Evolutionary conservation across 352 stramenopile genomes (phyloP).

Genomic region (Pythium plurisporium): DNA sequence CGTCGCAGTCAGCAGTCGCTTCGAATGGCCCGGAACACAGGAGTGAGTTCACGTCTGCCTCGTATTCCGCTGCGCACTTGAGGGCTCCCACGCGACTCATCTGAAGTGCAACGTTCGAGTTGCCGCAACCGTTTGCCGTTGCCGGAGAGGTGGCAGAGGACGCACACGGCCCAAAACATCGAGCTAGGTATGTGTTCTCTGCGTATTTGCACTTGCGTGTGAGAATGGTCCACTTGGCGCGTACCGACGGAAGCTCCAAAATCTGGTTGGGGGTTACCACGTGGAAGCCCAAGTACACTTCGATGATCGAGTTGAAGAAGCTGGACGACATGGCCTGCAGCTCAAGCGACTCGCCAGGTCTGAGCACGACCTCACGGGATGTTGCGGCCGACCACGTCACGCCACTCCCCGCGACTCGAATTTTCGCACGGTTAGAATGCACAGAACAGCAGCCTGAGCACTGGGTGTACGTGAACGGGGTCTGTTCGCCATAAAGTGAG

Average conservation of each 20-base stretch:
- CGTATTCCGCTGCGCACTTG: conserved; percentile 30
- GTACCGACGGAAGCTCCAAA: conserved; percentile 38
- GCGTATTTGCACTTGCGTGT: conserved; percentile 54
- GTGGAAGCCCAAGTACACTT: conserved; percentile 73
- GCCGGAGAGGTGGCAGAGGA: conserved; percentile 3
- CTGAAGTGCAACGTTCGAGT: conserved; percentile 50
- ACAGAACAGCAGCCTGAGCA: conserved; percentile 69
- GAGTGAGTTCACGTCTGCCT: conserved; percentile 42
- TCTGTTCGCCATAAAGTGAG: conserved; percentile 41
- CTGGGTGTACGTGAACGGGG: conserved; percentile 45
- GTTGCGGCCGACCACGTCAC: conserved; percentile 31
- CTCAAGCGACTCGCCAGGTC: conserved; percentile 44
- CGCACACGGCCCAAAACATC: conserved; percentile 44
- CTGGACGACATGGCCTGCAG: conserved; percentile 37
- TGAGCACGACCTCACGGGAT: conserved; percentile 36
- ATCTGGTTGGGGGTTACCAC: conserved; percentile 68
- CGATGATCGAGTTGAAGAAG: conserved; percentile 55
- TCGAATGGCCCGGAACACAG: conserved; percentile 55
- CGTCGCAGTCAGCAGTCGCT: conserved; percentile 39
- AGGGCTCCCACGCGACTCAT: conserved; percentile 23
- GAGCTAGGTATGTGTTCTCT: conserved; percentile 41
- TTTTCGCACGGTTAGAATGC: conserved; percentile 41
- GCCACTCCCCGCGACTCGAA: conserved; percentile 37
- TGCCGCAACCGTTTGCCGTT: conserved; percentile 33
- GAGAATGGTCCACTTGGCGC: conserved; percentile 53